These are phyloP conservation scores for Pelargonium cotyledonis DNA, from an alignment of 441 rosid genomes.

Conservation along the genomic window DNA sequence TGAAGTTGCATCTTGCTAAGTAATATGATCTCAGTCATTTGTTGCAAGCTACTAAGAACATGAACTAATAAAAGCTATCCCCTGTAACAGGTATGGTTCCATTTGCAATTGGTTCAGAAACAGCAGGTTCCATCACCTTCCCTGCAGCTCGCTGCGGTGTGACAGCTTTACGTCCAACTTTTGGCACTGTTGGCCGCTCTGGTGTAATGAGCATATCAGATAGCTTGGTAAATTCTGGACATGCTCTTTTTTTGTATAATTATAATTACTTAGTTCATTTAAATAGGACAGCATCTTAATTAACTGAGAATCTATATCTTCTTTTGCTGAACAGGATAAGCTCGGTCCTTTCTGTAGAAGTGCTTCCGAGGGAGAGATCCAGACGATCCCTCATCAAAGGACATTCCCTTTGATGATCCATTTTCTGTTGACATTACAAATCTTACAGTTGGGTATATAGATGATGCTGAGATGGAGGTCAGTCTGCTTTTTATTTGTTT, in stretches of 20 bases:
- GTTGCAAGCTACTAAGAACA: neutral
- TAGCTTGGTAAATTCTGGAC: slow-evolving; percentile 49
- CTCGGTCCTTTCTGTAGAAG: slow-evolving; percentile 87
- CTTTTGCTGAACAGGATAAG: slow-evolving; percentile 55
- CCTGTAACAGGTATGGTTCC: slow-evolving; percentile 64
- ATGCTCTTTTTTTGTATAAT: neutral
- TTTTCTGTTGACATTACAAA: slow-evolving; percentile 65
- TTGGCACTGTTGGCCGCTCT: slow-evolving; percentile 75
- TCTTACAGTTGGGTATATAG: slow-evolving; percentile 75
- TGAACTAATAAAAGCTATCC: slow-evolving; percentile 2
- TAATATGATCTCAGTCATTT: slow-evolving; percentile 3
- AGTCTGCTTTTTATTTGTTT: slow-evolving; percentile 5
- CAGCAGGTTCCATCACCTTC: slow-evolving; percentile 79
- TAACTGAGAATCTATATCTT: neutral
- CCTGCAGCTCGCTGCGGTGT: slow-evolving; percentile 85
- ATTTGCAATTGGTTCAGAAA: slow-evolving; percentile 92
- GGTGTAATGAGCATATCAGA: slow-evolving; percentile 94
- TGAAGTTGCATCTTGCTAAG: neutral
- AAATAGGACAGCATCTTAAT: neutral
- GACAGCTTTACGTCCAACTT: slow-evolving; percentile 84
- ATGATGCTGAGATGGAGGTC: slow-evolving; percentile 93
- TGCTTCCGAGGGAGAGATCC: slow-evolving; percentile 80
- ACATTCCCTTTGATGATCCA: slow-evolving; percentile 56
- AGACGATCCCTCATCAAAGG: slow-evolving; percentile 69
- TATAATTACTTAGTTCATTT: neutral